Conservation (phyloP, 306 rosid species). For the Chamaecrista fasciculata region DNA sequence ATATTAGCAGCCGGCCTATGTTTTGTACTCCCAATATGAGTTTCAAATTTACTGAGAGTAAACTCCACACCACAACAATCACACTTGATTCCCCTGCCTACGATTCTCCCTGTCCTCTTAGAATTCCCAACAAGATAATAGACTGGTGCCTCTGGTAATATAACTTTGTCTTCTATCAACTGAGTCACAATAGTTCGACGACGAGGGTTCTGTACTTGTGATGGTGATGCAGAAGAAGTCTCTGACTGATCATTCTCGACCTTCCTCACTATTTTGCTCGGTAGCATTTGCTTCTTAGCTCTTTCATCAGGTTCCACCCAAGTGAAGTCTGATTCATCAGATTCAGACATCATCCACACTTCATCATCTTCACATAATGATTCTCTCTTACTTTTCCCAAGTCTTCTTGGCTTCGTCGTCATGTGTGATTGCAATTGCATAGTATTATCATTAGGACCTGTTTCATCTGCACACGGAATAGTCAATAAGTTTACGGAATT, state of each 20-base stretch:
- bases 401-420: neutral
- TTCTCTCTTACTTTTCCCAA: neutral
- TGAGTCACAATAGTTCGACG: constrained; percentile 29
- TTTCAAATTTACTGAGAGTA: constrained; percentile 48
- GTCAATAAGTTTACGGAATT: neutral
- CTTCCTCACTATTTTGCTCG: neutral
- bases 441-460: neutral
- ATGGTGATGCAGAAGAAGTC: neutral
- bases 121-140: constrained; percentile 25
- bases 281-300: neutral
- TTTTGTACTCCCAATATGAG: constrained; percentile 52
- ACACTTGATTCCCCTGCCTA: constrained; percentile 48
- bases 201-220: constrained; percentile 4
- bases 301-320: neutral
- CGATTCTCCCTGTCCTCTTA: constrained; percentile 46
- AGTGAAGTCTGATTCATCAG: neutral
- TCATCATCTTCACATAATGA: neutral
- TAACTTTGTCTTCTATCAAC: constrained; percentile 37
- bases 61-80: constrained; percentile 50
- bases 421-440: too few relatives aligned
- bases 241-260: neutral
- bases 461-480: neutral
- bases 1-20: constrained; percentile 61
- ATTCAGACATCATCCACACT: neutral
- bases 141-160: constrained; percentile 30